These are phyloP conservation scores for Candida maltosa DNA, from an alignment of 805 yeast species.

Conservation along the genomic window DNA sequence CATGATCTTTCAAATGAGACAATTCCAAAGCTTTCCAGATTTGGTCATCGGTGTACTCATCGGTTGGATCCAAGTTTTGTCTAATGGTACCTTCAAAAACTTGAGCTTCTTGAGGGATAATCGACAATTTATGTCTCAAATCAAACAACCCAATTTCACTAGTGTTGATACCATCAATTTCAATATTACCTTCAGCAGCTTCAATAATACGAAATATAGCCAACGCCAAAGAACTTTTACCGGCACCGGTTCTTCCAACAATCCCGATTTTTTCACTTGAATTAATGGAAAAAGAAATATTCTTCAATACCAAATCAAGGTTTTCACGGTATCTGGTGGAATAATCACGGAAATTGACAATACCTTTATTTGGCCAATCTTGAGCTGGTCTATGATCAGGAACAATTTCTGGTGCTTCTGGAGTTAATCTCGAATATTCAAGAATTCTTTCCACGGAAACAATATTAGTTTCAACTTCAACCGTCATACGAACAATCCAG, in stretches of 20 bases:
- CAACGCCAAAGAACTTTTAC: conserved; percentile 42
- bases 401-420: conserved; percentile 82
- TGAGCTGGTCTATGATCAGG: conserved; percentile 59
- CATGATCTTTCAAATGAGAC: conserved; percentile 41
- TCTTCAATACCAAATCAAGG: conserved; percentile 39
- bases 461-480: conserved; percentile 95
- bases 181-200: conserved; percentile 32
- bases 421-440: conserved; percentile 73
- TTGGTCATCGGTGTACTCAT: conserved; percentile 30
- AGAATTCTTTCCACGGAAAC: conserved; percentile 93
- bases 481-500: conserved; percentile 99
- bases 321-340: conserved; percentile 44
- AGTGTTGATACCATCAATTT: conserved; percentile 33
- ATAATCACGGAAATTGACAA: conserved; percentile 33
- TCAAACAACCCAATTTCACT: conserved; percentile 38
- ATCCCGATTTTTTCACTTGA: conserved; percentile 42
- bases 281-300: conserved; percentile 32
- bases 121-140: conserved; percentile 39
- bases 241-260: conserved; percentile 47
- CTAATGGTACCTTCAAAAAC: conserved; percentile 42
- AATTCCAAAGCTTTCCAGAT: conserved; percentile 42
- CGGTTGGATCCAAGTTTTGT: conserved; percentile 41
- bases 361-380: conserved; percentile 39
- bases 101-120: conserved; percentile 46
- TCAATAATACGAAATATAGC: conserved; percentile 44